phyloP scores from a whole-genome alignment of 768 basidiomycete genomes.

The Pluteus cervinus region DNA sequence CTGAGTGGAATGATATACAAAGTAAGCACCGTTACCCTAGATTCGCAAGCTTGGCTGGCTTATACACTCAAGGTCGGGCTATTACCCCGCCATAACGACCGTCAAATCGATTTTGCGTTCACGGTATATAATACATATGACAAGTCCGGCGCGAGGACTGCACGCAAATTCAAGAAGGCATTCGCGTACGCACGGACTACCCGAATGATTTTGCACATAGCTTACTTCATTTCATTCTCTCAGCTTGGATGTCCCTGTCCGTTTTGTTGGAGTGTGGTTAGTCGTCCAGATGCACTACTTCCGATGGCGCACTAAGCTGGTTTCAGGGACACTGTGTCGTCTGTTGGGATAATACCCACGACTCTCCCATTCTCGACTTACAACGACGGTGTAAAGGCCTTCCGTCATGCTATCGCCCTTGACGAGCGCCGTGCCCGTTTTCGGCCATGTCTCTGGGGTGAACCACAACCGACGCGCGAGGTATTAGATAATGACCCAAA shows the following conservation, averaged over 20 bases:
- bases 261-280: constrained; percentile 11
- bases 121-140: constrained; percentile 4
- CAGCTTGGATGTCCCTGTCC: no score
- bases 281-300: background rate
- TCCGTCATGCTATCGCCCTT: constrained; percentile 4
- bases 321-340: constrained; percentile 11
- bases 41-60: no score
- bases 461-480: background rate
- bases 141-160: constrained; percentile 1
- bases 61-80: constrained; percentile 17
- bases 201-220: no score
- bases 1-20: constrained; percentile 27
- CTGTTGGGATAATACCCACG: constrained; percentile 8
- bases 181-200: background rate
- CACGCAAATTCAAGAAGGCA: background rate
- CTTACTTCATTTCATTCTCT: background rate
- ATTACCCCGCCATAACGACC: constrained; percentile 18
- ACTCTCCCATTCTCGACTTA: constrained; percentile 7
- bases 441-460: background rate
- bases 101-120: constrained; percentile 24
- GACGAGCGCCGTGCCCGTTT: constrained; percentile 4
- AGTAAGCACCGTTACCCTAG: no score
- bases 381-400: constrained; percentile 1
- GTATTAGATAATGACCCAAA: background rate
- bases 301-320: no score